Base-by-base conservation (phyloP, 2,329 filamentous ascomycete species). In the Boeremia lycopersici region DNA sequence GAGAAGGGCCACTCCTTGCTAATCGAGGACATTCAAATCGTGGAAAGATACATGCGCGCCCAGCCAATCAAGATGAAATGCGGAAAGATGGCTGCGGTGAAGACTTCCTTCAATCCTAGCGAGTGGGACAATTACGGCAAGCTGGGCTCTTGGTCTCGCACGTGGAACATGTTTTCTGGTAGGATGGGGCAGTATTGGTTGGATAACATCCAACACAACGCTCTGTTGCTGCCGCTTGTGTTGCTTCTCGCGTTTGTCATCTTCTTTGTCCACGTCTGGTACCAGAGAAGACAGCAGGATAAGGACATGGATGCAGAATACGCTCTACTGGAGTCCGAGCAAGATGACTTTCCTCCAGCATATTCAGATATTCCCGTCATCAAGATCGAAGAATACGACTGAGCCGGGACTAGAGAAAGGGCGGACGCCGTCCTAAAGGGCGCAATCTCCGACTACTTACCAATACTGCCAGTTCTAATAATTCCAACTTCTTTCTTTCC, bases 121-220 rank as follows among this genome's bases (percentile, higher is more conserved):
- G 64, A 71, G 29, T 72, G 70, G 70, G 70, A 73, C 43, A 48
- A 61, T 29, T 68, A 64, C 51, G 69, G 69, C 47, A 61, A 63
- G 44, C 54, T 68, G 26, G 69, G 68, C 17, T 66, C 70, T 1
- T 62, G 51, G 55, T 40, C 54, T 13, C 59, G 65, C 45, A 46
- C 41, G 12, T 61, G 47, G 59, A 56, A 59, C 44, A n/a, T 59
- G 26, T 15, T 67, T 5, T 13, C 55, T 30, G 57, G 44, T 29
- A 60, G 48, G 25, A 47, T 57, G n/a, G 39, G 34, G 9, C 33
- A 48, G 12, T 57, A 60, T 29, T 60, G 61, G 38, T 15, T 34
- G 19, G 38, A 45, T 13, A 59, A 58, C 34, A 23, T 69, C 30
- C 38, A 56, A 29, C 25, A 41, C 31, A 64, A 61, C 26, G 39